Evolutionary conservation across 495 filamentous ascomycete species (phyloP), one percentile per base, ranked within the genome.

Genomic region (Terfezia claveryi): DNA sequence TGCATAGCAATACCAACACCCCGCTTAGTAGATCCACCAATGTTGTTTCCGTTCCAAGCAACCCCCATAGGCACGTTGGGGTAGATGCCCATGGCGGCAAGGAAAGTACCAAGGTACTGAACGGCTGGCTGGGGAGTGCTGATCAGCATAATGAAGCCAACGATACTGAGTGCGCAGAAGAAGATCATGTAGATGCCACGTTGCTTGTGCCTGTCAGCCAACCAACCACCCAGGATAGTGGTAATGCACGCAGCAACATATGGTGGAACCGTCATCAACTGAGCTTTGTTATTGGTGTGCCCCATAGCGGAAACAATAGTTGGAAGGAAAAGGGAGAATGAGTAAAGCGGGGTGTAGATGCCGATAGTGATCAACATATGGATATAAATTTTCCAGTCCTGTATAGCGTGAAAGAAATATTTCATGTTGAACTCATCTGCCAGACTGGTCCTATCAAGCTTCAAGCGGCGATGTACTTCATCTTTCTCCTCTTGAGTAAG

Each of bases 11-110:
- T 86, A 44, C 82, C 83, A 44, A 82, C 81, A 54, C 76, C 79
- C 27, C 83, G 77, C 66, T 87, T 88, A 10, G 82, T 82, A 55
- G 84, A 83, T 0, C 83, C 83, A 23, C 80, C 81, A 50, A 85
- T 82, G 63, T 87, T 87, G 68, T 84, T 83, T 11, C 83, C 82
- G 50, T 85, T 83, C 85, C 85, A 92, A 0, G 79, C 82, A 5
- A 92, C 72, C 20, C 83, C 77, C 50, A 81, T 78, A 1, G 83
- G 84, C 10, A 84, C 78, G 41, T 77, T 76, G 9, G 83, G 83
- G 62, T 89, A 92, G 62, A 92, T 80, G 36, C 85, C 85, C 20
- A 70, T 70, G 0, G 74, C 72, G 8, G 63, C 68, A 54, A 89
- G 73, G 62, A 87, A 80, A 4, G 80, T 85, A 59, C 85, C 83